A percentile compares a stretch with the other conserved stretches of the same genome.
These are phyloP conservation scores for Cercospora canescens DNA, from an alignment of 2,329 filamentous ascomycete species.

Conservation along the genomic window DNA sequence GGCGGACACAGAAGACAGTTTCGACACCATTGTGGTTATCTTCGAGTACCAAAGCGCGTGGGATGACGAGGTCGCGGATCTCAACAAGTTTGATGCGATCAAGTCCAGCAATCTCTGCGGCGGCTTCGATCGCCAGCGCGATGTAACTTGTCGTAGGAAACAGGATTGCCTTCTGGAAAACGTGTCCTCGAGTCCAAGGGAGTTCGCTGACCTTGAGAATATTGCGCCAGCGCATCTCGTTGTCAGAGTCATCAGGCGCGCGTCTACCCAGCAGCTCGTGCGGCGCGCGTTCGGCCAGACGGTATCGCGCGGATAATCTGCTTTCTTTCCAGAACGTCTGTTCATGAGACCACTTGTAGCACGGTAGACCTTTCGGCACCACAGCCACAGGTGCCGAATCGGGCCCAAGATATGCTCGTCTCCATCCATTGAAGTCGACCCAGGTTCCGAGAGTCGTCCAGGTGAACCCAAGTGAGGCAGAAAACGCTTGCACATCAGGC, in stretches of 20 bases:
- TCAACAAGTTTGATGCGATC: constrained; percentile 21
- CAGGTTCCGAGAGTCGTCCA: constrained; percentile 18
- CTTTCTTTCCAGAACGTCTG: constrained; percentile 20
- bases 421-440: constrained; percentile 20
- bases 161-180: constrained; percentile 33
- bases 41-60: constrained; percentile 20
- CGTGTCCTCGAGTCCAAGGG: constrained; percentile 38
- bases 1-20: constrained; percentile 33
- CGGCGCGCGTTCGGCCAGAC: constrained; percentile 11
- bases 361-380: constrained; percentile 10
- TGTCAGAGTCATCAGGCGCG: constrained; percentile 18
- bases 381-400: neutral
- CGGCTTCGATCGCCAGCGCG: constrained; percentile 26
- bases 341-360: constrained; percentile 21
- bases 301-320: constrained; percentile 15
- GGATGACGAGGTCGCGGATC: constrained; percentile 19
- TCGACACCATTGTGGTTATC: constrained; percentile 21
- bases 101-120: constrained; percentile 15
- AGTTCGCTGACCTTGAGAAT: constrained; percentile 25
- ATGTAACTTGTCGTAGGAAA: constrained; percentile 35
- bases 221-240: constrained; percentile 22
- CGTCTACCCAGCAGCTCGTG: constrained; percentile 21
- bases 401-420: constrained; percentile 16
- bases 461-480: constrained; percentile 19
- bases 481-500: constrained; percentile 31